These are phyloP conservation scores for Coniochaeta sp. DNA, from an alignment of 2,329 filamentous ascomycete species.

Conservation along the genomic window DNA sequence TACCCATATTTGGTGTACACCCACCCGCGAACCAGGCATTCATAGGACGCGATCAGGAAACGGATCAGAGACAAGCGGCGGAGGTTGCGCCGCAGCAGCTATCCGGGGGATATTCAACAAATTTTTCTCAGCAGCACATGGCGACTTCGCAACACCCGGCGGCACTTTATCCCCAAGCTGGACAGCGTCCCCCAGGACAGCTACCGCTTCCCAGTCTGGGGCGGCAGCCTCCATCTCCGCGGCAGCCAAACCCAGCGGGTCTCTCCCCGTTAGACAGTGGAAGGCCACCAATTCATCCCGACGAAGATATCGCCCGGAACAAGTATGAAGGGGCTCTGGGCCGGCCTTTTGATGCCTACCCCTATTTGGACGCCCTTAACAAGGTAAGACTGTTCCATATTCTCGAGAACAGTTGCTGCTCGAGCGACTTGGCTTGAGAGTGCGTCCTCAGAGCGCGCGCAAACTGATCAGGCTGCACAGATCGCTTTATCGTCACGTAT, in stretches of 20 bases:
- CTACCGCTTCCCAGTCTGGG: conserved; percentile 41
- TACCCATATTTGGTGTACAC: neutral
- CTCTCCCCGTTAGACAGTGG: conserved; percentile 39
- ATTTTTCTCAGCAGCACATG: conserved; percentile 20
- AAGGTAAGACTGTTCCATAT: conserved; percentile 29
- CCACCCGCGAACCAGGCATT: neutral
- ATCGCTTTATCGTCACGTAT: conserved; percentile 44
- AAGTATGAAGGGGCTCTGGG: conserved; percentile 37
- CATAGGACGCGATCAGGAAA: conserved; percentile 13
- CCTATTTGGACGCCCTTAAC: conserved; percentile 43
- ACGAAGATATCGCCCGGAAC: conserved; percentile 26
- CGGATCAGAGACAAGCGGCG: conserved; percentile 23
- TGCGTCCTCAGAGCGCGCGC: neutral
- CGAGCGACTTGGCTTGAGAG: neutral
- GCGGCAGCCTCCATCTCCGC: conserved; percentile 31
- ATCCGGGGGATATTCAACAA: conserved; percentile 26
- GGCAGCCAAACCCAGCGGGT: conserved; percentile 34
- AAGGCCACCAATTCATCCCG: conserved; percentile 31
- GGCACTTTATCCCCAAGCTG: conserved; percentile 29
- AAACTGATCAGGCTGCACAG: conserved; percentile 23
- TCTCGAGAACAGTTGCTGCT: neutral
- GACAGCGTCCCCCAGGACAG: conserved; percentile 37
- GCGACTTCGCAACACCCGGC: conserved; percentile 21
- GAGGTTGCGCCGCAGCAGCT: conserved; percentile 23
- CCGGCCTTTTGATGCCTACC: conserved; percentile 44